Base-by-base conservation (phyloP, 2,329 filamentous ascomycete species). In the Emergomyces orientalis region DNA sequence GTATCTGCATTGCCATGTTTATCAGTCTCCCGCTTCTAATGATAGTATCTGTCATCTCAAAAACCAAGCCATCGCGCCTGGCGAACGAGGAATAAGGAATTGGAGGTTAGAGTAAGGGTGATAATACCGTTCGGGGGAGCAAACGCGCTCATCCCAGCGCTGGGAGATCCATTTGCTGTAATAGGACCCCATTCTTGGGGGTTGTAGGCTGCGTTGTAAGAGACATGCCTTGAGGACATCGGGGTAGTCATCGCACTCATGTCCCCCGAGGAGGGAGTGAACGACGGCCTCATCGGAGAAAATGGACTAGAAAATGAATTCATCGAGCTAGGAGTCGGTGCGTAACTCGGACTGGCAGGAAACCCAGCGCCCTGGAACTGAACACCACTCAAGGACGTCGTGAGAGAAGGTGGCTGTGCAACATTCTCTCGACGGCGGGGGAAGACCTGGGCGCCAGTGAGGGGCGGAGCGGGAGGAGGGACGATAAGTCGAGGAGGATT, bases 101-200 rank as follows among this genome's bases (percentile, higher is more conserved):
- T 30, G 2, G n/a, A 49, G 22, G 17, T 25, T 17, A 17, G 30
- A 30, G 3, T n/a, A 22, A 39, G 17, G 72, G 61, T 64, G 64
- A 55, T 66, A 71, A 66, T 64, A 64, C 66, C 70, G 57, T 67
- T 71, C 43, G 67, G 62, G 58, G 71, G 72, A 14, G 68, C 59
- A 70, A 73, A 73, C 41, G 68, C 60, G 51, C 69, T 62, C 59
- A 72, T 70, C 39, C 69, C 69, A 49, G 65, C 60, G 43, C 67
- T 68, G 51, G 69, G 63, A 27, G 71, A 67, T 13, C 34, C 39
- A 27, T 47, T 45, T 34, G 22, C 70, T 22, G 72, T 71, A 52
- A 77, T 73, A 25, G 76, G 75, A 0, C 75, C 77, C 79, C 79
- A 81, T 71, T 80, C 76, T 64, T 78, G 77, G 43, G 79, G 79